Evolutionary conservation across 257 asterid species (phyloP), one percentile per base, ranked within the genome.

Genomic region (Scutellaria baicalensis): DNA sequence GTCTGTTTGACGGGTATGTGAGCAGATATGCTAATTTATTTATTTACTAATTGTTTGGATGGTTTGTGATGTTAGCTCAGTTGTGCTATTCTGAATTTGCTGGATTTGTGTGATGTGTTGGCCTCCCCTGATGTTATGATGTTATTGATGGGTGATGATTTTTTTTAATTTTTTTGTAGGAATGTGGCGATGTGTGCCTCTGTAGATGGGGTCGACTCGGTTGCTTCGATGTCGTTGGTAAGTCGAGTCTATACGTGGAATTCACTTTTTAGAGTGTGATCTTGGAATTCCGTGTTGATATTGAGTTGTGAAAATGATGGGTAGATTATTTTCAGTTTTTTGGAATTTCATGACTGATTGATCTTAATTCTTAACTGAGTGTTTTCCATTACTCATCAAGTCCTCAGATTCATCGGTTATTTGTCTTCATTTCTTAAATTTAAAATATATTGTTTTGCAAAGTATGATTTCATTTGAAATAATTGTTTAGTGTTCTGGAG

Each of bases 161-260:
- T 69, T 50, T 18, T 69, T 83, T 66, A 40, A 12, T 6, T 31
- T 13, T 57, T 12, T 9, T 80, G 69, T 73, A 88, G 97, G 90
- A 76, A 59, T 79, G 59, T 81, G 55, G 18, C 35, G 79, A 69
- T 78, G 72, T 70, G 88, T 67, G 70, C 93, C 57, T 85, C 96
- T 31, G 66, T 81, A 50, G 96, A 91, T 80, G 88, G 95, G 45
- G 85, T 85, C 64, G 85, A 83, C 40, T 81, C 97, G 27, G 18
- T 79, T 33, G 78, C 76, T 64, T 79, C 83, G 4, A 66, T 76
- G 48, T 83, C 90, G 10, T 13, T 80, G 81, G 96, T 89, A 47
- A 84, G 95, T 80, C 36, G 54, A 66, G 8, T 49, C 42, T 65
- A 42, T 75, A 52, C 38, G 9, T 59, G 66, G 20, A 18, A 6